Percentiles rank a stretch among this genome's conserved stretches.
Evolutionary conservation across 306 rosid genomes (phyloP).

Genomic region (Acacia confusa): DNA sequence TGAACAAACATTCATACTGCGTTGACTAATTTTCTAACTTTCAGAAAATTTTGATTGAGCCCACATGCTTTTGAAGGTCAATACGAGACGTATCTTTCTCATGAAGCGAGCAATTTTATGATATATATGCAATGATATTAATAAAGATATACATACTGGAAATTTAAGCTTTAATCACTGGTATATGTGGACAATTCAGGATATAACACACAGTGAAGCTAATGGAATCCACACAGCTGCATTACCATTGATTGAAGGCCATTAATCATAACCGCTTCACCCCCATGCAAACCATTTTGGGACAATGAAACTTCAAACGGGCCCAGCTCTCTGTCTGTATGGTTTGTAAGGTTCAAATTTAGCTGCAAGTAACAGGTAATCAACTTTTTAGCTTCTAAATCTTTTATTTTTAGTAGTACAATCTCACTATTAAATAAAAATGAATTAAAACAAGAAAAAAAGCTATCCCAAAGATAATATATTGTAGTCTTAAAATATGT

Average conservation of each 20-base stretch:
- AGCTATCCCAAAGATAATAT: conserved; percentile 18
- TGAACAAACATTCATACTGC: not conserved
- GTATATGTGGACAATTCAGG: conserved; percentile 17
- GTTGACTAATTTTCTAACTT: not conserved
- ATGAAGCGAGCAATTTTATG: not conserved
- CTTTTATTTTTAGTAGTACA: not conserved
- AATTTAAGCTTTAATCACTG: conserved; percentile 29
- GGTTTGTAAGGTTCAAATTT: conserved; percentile 66
- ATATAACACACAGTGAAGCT: conserved; percentile 2
- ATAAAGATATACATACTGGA: not conserved
- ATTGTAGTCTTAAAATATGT: conserved; percentile 23
- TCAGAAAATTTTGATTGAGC: not conserved
- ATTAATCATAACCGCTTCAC: conserved; percentile 63
- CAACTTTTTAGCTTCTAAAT: conserved; percentile 40
- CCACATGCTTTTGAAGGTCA: not conserved
- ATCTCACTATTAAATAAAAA: conserved; percentile 15
- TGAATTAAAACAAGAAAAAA: conserved; percentile 23
- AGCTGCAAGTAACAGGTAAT: conserved; percentile 59
- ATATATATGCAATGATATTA: not conserved
- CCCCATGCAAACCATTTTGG: conserved; percentile 53
- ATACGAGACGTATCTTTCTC: not conserved
- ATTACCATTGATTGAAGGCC: conserved; percentile 90
- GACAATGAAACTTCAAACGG: conserved; percentile 83
- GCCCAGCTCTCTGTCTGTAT: conserved; percentile 76
- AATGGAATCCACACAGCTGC: conserved; percentile 24